These are phyloP conservation scores for Emmonsia crescens DNA, from an alignment of 2,329 filamentous ascomycete genomes.

Conservation along the genomic window DNA sequence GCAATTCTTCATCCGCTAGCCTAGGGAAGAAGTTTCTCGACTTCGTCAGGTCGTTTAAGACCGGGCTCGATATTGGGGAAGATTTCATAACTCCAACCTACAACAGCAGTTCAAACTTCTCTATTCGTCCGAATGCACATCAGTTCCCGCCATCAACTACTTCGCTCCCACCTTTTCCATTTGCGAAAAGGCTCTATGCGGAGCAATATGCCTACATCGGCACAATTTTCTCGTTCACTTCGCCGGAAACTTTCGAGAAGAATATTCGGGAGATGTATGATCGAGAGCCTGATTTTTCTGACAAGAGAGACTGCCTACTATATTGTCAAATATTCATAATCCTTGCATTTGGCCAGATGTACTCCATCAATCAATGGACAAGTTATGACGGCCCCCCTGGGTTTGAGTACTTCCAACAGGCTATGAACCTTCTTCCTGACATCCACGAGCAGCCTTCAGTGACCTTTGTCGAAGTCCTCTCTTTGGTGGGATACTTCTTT, in stretches of 20 bases:
- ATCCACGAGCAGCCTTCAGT: slow-evolving; percentile 46
- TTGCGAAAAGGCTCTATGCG: slow-evolving; percentile 41
- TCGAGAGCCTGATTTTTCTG: slow-evolving; percentile 31
- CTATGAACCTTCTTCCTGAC: slow-evolving; percentile 43
- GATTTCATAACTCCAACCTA: slow-evolving; percentile 6
- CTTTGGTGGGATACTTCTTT: slow-evolving; percentile 47
- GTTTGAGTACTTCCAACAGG: slow-evolving; percentile 45
- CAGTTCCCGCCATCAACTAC: slow-evolving; percentile 20
- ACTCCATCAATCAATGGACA: slow-evolving; percentile 48
- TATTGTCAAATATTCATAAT: slow-evolving; percentile 45
- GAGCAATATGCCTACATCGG: slow-evolving; percentile 48
- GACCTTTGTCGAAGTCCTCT: slow-evolving; percentile 45
- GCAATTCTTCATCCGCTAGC: slow-evolving; percentile 18
- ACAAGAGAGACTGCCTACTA: slow-evolving; percentile 39
- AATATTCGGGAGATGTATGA: slow-evolving; percentile 37
- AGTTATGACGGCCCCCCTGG: slow-evolving; percentile 44
- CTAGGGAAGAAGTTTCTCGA: slow-evolving; percentile 16
- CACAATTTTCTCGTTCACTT: slow-evolving; percentile 46
- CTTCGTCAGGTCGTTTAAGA: slow-evolving; percentile 14
- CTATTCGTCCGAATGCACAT: neutral
- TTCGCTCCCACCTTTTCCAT: slow-evolving; percentile 40
- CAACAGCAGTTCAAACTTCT: slow-evolving; percentile 4
- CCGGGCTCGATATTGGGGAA: slow-evolving; percentile 4
- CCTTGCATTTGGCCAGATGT: slow-evolving; percentile 46
- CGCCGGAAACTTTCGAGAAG: slow-evolving; percentile 38